Conservation (phyloP, 164 flowering plant species). For the Tinospora cordifolia region DNA sequence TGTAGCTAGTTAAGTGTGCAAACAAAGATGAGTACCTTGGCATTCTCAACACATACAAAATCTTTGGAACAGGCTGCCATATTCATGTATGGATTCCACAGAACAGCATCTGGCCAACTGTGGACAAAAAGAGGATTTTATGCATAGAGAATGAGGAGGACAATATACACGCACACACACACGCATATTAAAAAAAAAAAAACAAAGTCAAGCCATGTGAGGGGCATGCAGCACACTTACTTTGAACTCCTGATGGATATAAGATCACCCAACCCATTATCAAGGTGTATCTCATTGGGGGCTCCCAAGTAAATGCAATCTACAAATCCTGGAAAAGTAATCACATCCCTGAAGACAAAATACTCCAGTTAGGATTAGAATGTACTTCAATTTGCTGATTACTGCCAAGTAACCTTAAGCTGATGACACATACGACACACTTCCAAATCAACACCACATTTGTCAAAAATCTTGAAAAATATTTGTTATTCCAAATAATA, state of each 20-base stretch:
- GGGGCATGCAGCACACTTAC: slow-evolving; percentile 26
- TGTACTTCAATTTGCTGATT: too few species aligned
- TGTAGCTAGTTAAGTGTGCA: not conserved
- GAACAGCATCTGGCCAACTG: slow-evolving; percentile 92
- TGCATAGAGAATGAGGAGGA: not conserved
- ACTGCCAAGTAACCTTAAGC: too few species aligned
- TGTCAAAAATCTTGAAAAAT: not conserved
- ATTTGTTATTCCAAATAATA: not conserved
- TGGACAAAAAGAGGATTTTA: slow-evolving; percentile 4
- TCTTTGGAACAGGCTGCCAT: slow-evolving; percentile 89
- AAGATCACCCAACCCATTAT: slow-evolving; percentile 71
- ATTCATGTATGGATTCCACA: slow-evolving; percentile 81
- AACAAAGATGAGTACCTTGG: slow-evolving; percentile 45
- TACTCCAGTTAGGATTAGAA: not conserved
- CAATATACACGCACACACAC: not conserved
- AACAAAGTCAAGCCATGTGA: not conserved
- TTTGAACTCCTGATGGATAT: slow-evolving; percentile 62
- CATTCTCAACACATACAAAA: slow-evolving; percentile 96
- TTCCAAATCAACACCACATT: not conserved
- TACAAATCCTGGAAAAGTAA: slow-evolving; percentile 86
- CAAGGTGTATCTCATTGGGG: slow-evolving; percentile 51
- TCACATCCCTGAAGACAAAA: slow-evolving; percentile 46
- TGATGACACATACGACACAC: not conserved
- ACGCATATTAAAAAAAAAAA: not conserved
- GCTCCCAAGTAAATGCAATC: slow-evolving; percentile 87